A percentile compares a stretch with the other conserved stretches of the same genome.
These are phyloP conservation scores for Macroventuria anomochaeta DNA, from an alignment of 2,329 filamentous ascomycete species.

Conservation along the genomic window DNA sequence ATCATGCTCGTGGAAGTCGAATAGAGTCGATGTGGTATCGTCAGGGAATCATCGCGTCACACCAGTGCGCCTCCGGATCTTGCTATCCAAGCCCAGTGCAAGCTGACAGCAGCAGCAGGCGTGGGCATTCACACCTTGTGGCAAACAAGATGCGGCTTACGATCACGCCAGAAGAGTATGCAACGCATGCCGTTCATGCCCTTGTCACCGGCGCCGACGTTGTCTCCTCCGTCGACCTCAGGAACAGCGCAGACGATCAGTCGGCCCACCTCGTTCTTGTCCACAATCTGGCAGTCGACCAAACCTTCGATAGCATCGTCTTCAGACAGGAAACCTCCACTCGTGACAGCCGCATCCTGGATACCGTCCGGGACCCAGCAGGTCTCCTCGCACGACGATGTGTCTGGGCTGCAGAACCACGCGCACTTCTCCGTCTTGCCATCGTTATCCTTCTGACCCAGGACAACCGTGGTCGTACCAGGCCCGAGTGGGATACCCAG, in stretches of 20 bases:
- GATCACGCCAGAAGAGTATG: neutral
- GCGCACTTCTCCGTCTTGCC: neutral
- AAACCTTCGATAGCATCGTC: neutral
- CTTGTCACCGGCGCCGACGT: neutral
- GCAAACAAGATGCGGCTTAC: neutral
- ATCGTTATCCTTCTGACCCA: neutral
- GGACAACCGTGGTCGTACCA: neutral
- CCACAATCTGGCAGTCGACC: neutral
- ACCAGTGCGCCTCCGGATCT: slow-evolving; percentile 39
- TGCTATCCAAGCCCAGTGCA: too few species aligned
- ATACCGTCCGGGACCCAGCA: neutral
- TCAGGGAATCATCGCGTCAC: slow-evolving; percentile 40
- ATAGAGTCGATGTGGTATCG: slow-evolving; percentile 30
- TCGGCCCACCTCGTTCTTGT: neutral
- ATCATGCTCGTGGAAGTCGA: slow-evolving; percentile 24
- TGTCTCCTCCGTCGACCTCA: neutral
- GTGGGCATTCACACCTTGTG: too few species aligned
- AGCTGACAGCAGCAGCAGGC: too few species aligned
- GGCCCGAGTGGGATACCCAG: neutral
- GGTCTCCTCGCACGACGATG: neutral
- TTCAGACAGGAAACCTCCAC: neutral
- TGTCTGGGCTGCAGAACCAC: neutral
- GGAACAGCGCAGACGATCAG: slow-evolving; percentile 1
- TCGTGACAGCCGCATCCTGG: neutral
- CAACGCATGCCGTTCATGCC: neutral